Base-by-base conservation (phyloP, 495 filamentous ascomycete species). In the Parathielavia appendiculata region DNA sequence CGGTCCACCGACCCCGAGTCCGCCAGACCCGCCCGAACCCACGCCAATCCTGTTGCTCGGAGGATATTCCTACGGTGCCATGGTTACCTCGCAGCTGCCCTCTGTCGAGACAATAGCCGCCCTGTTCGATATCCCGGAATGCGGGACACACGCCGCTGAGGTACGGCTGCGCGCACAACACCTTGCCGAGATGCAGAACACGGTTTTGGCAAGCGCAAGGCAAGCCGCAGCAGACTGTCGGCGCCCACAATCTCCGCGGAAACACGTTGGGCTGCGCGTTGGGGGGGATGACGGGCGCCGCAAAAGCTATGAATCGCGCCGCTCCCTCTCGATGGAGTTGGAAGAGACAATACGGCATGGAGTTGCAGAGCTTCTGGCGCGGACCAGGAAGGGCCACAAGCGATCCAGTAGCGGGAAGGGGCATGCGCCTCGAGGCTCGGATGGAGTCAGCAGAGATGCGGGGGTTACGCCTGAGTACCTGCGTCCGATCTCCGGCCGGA, bases 41-140 rank as follows among this genome's bases (percentile, higher is more conserved):
- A 34, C 9, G 1, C 71, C 73, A 5, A 51, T 69, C 19, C 56
- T 91, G 6, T 66, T 96, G 1, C 67, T 95, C 5, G 87, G 80
- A 2, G 93, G 93, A 41, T 97, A 97, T 70, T 97, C 92, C 0
- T 97, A 96, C 66, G 93, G 93, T 38, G 86, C 90, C 6, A 76
- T 96, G 58, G 83, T 97, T 43, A 82, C 89, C 12, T 83, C 80
- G 5, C 82, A 85, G 61, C 82, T 92, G 6, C 91, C 91, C 3
- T 67, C 76, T 12, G 70, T 86, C 23, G 67, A 76, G 14, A 71
- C 76, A 1, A 81, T 95, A 43, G 60, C 88, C 4, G 61, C 78
- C 0, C 70, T 80, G 5, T 89, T 96, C 61, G 65, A 73, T 39
- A 63, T 68, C 8, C 79, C 82, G 0, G 54, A 64, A 9, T 63